Base-by-base conservation (phyloP, 441 rosid genomes). In the Gossypium laxum region DNA sequence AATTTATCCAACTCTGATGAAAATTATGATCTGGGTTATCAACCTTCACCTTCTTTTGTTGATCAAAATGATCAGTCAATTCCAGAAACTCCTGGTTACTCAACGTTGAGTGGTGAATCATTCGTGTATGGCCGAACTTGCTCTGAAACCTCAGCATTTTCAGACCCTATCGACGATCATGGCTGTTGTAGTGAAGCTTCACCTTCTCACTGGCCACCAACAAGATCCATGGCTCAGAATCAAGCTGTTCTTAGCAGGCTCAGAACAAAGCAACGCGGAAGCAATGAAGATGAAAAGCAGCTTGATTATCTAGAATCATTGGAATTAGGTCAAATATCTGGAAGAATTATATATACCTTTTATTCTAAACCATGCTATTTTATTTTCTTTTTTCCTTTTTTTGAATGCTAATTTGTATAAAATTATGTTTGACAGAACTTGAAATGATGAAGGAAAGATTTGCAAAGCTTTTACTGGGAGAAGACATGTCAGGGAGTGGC, bases 401-500 rank as follows among this genome's bases (percentile, higher is more conserved):
- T 56, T 1, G 43, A 5, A 0, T 2, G 41, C 51, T 52, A 41
- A 14, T 56, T 67, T 15, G 30, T 26, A 6, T 55, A 52, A 38
- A 34, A 18, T 68, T 51, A 17, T 41, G 60, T 67, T 58, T 54
- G 45, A 67, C 70, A 88, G 92, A 80, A 70, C 72, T 86, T 15
- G 88, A 83, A 75, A 74, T 73, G 73, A 86, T 86, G 92, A 88
- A 82, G 79, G 92, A 88, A 72, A 84, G 88, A 80, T 85, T 82
- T 41, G 78, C 93, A 19, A 88, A 86, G 79, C 89, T 88, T 72
- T 76, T 88, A 70, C 82, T 86, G 3, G 92, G 92, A 10, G 90
- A 88, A 78, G 92, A 88, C 75, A 88, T 88, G 92, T 88, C 92
- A 4, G 92, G 90, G 64, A 76, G 89, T 38, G 92, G 92, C 14